These are phyloP conservation scores for Sporothrix dimorphospora DNA, from an alignment of 2,329 filamentous ascomycete genomes.

Conservation along the genomic window DNA sequence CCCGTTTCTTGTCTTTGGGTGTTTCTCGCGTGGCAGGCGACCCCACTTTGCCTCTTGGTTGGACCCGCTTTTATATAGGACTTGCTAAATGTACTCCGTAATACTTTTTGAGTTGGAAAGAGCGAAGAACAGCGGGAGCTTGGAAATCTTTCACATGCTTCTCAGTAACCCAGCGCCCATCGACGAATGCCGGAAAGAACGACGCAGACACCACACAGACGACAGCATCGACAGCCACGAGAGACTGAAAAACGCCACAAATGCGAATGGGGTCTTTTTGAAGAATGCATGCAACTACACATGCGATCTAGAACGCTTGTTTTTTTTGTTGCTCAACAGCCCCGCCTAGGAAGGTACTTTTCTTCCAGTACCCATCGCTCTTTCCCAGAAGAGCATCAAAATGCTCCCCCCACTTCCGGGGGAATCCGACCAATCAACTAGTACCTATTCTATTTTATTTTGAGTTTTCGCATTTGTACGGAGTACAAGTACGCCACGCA, in stretches of 20 bases:
- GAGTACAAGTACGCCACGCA: too few relatives aligned
- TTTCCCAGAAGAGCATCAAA: background rate
- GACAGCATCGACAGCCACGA: background rate
- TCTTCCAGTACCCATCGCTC: background rate
- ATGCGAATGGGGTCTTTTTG: background rate
- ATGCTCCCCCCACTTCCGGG: background rate
- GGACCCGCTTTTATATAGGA: slow-evolving; percentile 14
- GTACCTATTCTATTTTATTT: background rate
- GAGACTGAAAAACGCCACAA: background rate
- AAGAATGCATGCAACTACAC: background rate
- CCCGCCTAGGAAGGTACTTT: background rate
- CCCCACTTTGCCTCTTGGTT: slow-evolving; percentile 8
- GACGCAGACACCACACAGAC: background rate
- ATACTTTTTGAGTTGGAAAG: background rate
- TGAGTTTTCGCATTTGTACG: too few relatives aligned
- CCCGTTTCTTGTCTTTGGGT: background rate
- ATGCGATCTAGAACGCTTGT: slow-evolving; percentile 6
- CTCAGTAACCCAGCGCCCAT: too few relatives aligned
- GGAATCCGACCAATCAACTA: background rate
- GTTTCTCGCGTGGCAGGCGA: slow-evolving; percentile 11
- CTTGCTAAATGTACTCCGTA: background rate
- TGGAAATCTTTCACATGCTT: slow-evolving; percentile 24
- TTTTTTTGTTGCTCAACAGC: background rate
- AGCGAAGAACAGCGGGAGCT: background rate
- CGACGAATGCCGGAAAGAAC: background rate